phyloP scores from a whole-genome alignment of 495 filamentous ascomycete genomes.

The Clohesyomyces aquaticus region DNA sequence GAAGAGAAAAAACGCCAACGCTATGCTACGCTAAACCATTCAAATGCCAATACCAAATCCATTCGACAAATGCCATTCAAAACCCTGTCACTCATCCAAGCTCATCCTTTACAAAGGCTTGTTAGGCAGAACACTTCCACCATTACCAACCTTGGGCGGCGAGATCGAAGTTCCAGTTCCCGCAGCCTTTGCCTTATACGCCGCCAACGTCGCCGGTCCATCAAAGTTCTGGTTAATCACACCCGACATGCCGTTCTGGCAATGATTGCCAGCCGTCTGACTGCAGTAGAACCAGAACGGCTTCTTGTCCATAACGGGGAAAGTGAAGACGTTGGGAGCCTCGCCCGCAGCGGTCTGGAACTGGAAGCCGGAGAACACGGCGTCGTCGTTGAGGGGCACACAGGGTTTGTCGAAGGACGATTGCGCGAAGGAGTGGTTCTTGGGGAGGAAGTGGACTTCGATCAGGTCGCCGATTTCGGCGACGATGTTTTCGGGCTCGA shows the following conservation, averaged over 20 bases:
- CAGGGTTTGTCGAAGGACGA: constrained; percentile 40
- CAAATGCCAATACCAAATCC: constrained; percentile 5
- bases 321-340: constrained; percentile 31
- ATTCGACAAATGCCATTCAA: neutral
- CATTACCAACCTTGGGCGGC: constrained; percentile 1
- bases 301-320: constrained; percentile 29
- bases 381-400: constrained; percentile 30
- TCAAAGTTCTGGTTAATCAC: constrained; percentile 43
- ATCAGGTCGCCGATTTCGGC: constrained; percentile 38
- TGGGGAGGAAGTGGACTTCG: constrained; percentile 40
- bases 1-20: constrained; percentile 17
- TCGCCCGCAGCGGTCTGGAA: constrained; percentile 30
- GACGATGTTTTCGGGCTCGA: constrained; percentile 39
- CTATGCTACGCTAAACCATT: constrained; percentile 6
- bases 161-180: neutral
- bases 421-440: constrained; percentile 40
- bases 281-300: constrained; percentile 40
- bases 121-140: constrained; percentile 20
- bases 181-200: constrained; percentile 36
- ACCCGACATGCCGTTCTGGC: constrained; percentile 38
- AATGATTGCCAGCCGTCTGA: constrained; percentile 35
- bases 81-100: neutral
- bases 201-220: constrained; percentile 24
- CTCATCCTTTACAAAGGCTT: constrained; percentile 23
- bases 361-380: constrained; percentile 39